Percentiles rank a stretch among this genome's conserved stretches.
phyloP scores from a whole-genome alignment of 2,329 filamentous ascomycete species.

The Alternaria triticina region DNA sequence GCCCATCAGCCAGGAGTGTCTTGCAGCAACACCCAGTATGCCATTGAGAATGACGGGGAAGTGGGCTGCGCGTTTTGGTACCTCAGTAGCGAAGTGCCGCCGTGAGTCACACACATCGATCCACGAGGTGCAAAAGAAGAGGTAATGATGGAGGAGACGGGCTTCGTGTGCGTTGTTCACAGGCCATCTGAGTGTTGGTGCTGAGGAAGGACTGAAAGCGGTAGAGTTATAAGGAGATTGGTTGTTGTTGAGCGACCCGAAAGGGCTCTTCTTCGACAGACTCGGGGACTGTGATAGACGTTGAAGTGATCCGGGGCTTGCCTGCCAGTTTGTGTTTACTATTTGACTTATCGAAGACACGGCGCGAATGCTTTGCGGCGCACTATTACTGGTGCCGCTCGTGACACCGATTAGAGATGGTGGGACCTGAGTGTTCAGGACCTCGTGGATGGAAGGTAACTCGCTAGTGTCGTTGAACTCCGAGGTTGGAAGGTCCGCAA shows the following conservation, averaged over 20 bases:
- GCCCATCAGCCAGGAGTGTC: constrained; percentile 52
- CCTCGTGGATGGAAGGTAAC: constrained; percentile 26
- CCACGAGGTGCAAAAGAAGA: constrained; percentile 37
- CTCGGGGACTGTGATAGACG: constrained; percentile 6
- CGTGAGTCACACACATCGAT: constrained; percentile 37
- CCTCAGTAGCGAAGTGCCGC: constrained; percentile 52
- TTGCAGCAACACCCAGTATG: constrained; percentile 55
- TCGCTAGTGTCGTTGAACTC: constrained; percentile 15
- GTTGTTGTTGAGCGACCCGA: constrained; percentile 22
- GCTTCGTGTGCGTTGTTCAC: constrained; percentile 34
- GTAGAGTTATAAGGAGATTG: constrained; percentile 33
- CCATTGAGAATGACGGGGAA: constrained; percentile 57
- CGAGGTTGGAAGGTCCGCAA: constrained; percentile 11
- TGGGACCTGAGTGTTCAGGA: constrained; percentile 17
- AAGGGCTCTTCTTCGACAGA: constrained; percentile 18
- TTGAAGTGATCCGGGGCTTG: constrained; percentile 18
- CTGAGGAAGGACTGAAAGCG: constrained; percentile 31
- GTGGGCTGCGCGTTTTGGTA: constrained; percentile 55
- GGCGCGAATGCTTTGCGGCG: constrained; percentile 2
- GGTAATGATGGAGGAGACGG: constrained; percentile 37
- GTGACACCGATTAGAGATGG: neutral
- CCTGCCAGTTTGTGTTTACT: constrained; percentile 14
- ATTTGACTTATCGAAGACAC: constrained; percentile 10
- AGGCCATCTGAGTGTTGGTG: constrained; percentile 30
- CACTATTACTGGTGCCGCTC: neutral